Base-by-base conservation (phyloP, 495 filamentous ascomycete genomes). In the Talaromyces wortmannii region DNA sequence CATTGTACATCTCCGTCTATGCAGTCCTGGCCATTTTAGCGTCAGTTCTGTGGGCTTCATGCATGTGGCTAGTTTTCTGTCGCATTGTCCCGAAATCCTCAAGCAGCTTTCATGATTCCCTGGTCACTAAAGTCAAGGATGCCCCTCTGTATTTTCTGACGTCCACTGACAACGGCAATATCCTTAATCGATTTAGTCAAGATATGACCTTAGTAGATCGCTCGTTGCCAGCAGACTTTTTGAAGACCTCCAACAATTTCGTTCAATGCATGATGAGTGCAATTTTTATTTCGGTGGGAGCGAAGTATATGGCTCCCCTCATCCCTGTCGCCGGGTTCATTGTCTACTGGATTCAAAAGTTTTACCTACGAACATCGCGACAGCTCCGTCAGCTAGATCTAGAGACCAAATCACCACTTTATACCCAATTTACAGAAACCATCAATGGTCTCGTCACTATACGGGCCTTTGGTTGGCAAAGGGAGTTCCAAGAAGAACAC, bases 391-490 rank as follows among this genome's bases (percentile, higher is more conserved):
- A 83, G 0, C 61, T 86, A 0, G 82, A 84, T 53, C 73, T 82
- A 6, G 77, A 83, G 57, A 61, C 70, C 10, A 79, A 78, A 59
- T 64, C 69, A 7, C 87, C 87, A 0, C 78, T 92, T 0, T 91
- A 88, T 61, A 84, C 89, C 51, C 80, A 83, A 42, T 89, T 92
- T 57, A 73, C 79, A 1, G 83, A 84, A 8, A 76, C 80, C 0
- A 69, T 90, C 5, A 75, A 76, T 0, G 89, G 88, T 12, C 76
- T 89, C 0, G 64, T 79, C 32, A 90, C 83, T 10, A 88, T 94
- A 52, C 82, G 88, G 10, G 82, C 84, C 0, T 91, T 85, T 62
- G 80, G 78, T 50, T 88, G 87, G 72, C 61, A 72, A 0, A 64
- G 79, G 36, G 69, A 75, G 2, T 88, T 85, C 57, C 74, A 83